Evolutionary conservation across 352 stramenopile species (phyloP).

Genomic region (Globisporangium cederbergense): DNA sequence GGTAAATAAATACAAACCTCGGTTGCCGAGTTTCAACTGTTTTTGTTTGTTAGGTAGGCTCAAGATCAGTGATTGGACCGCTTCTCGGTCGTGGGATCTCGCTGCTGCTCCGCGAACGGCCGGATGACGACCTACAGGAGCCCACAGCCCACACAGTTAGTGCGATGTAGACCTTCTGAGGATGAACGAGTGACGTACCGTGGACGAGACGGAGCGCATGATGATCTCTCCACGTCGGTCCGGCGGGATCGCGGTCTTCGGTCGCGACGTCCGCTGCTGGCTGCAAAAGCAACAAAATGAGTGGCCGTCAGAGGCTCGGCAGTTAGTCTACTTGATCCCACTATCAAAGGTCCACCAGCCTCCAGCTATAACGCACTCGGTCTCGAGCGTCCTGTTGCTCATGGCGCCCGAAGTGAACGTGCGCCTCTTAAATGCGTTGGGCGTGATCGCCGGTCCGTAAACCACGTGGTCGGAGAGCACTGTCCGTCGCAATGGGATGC

Average conservation of each 20-base stretch:
- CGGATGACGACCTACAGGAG: slow-evolving; percentile 44
- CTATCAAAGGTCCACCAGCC: not conserved
- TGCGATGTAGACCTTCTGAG: not conserved
- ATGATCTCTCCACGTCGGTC: slow-evolving; percentile 42
- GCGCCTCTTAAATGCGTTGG: slow-evolving; percentile 27
- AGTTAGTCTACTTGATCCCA: not conserved
- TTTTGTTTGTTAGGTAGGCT: no score
- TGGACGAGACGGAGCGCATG: slow-evolving; percentile 37
- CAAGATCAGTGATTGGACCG: slow-evolving; percentile 9
- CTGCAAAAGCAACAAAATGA: not conserved
- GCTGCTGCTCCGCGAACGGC: slow-evolving; percentile 40
- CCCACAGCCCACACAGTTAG: not conserved
- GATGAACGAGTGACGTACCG: slow-evolving; percentile 20
- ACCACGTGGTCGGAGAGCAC: slow-evolving; percentile 59
- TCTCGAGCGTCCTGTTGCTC: slow-evolving; percentile 1
- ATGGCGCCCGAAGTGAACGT: not conserved
- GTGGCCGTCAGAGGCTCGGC: not conserved
- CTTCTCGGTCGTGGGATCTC: not conserved
- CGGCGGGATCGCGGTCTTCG: slow-evolving; percentile 28
- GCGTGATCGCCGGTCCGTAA: slow-evolving; percentile 63
- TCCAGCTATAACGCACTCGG: slow-evolving; percentile 6
- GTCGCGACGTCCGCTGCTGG: slow-evolving; percentile 14
- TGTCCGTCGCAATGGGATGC: slow-evolving; percentile 48
- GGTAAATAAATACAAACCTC: not conserved
- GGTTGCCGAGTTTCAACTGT: no score